Evolutionary conservation across 345 rosid genomes (phyloP).

Genomic region (Salix viminalis): DNA sequence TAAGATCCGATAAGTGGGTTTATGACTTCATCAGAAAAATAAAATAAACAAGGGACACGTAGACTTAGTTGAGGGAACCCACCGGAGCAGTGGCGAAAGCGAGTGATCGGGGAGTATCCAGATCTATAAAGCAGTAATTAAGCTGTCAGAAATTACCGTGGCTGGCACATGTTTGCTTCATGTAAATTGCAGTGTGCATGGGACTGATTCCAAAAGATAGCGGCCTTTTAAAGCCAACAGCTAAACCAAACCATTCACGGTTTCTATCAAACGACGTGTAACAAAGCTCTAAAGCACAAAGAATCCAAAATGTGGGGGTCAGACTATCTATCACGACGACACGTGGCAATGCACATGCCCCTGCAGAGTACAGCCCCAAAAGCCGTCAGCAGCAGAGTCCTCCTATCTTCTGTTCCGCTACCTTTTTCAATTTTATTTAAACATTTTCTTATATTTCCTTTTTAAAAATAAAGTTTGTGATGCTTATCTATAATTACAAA

Average conservation of each 20-base stretch:
- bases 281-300: conserved; percentile 2
- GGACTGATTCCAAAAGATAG: neutral
- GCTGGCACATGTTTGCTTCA: neutral
- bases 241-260: neutral
- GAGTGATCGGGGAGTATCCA: neutral
- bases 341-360: conserved; percentile 28
- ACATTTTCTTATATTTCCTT: neutral
- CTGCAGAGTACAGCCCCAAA: neutral
- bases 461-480: neutral
- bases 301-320: neutral
- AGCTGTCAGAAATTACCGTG: neutral
- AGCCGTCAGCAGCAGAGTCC: neutral
- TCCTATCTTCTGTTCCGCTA: neutral
- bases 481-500: neutral
- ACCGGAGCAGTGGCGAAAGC: too few species aligned
- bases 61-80: too few species aligned
- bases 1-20: neutral
- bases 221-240: neutral
- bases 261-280: conserved; percentile 15
- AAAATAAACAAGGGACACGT: neutral
- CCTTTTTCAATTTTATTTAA: neutral
- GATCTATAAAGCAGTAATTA: neutral
- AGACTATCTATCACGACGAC: conserved; percentile 1
- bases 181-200: neutral
- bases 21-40: neutral